These are phyloP conservation scores for Quercus dentata DNA, from an alignment of 306 rosid genomes.

Conservation along the genomic window DNA sequence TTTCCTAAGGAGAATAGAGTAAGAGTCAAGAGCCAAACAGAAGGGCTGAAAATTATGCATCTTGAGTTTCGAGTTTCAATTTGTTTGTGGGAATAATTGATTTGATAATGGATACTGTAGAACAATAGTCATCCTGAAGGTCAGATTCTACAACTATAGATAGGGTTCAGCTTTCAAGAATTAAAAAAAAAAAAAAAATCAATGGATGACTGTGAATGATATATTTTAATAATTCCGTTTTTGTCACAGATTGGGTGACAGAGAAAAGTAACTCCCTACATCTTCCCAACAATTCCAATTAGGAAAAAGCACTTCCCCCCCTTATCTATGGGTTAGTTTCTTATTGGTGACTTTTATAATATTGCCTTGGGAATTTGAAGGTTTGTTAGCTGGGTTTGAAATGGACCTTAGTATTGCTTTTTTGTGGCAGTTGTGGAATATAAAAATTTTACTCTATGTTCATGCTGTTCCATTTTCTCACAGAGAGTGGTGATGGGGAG, in stretches of 20 bases:
- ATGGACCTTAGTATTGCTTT: not conserved
- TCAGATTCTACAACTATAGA: not conserved
- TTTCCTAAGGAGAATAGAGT: not conserved
- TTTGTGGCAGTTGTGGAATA: not conserved
- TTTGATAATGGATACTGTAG: not conserved
- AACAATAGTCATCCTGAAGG: not conserved
- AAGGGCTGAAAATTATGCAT: too few relatives aligned
- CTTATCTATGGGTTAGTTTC: not conserved
- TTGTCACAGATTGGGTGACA: not conserved
- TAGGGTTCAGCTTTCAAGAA: not conserved
- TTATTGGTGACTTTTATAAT: not conserved
- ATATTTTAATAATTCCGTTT: not conserved
- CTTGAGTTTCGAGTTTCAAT: too few relatives aligned
- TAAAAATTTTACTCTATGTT: not conserved
- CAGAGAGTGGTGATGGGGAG: not conserved
- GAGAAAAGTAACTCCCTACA: not conserved
- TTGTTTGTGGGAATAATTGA: not conserved
- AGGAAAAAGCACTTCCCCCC: not conserved
- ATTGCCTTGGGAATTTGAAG: not conserved
- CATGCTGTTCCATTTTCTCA: not conserved
- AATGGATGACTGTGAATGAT: not conserved
- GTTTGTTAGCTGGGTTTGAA: not conserved
- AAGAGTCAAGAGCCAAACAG: too few relatives aligned
- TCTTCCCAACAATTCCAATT: not conserved
- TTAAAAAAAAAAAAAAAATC: not conserved